A percentile compares a stretch with the other conserved stretches of the same genome.
Conservation (phyloP, 2,329 filamentous ascomycete genomes). For the Ploettnerulaceae sp. region DNA sequence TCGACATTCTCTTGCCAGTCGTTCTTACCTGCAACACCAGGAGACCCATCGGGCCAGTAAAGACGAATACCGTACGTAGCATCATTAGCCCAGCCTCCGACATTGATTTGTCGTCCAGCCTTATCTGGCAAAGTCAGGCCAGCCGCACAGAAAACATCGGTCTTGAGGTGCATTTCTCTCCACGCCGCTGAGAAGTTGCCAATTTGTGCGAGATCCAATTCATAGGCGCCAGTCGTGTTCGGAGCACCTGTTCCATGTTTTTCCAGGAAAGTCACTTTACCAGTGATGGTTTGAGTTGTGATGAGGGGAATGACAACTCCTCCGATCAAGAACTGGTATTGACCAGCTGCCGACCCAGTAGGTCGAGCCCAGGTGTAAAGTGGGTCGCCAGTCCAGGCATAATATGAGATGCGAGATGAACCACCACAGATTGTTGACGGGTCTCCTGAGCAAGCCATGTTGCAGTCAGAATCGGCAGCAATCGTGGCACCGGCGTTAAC, state of each 20-base stretch:
- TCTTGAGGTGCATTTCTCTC: conserved; percentile 57
- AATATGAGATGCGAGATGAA: conserved; percentile 21
- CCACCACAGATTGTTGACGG: conserved; percentile 15
- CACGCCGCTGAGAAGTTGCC: conserved; percentile 51
- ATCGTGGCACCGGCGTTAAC: conserved; percentile 16
- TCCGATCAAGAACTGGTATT: conserved; percentile 56
- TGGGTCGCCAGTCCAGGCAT: conserved; percentile 15
- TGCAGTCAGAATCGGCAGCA: conserved; percentile 17
- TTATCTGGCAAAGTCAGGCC: conserved; percentile 60
- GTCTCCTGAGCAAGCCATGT: conserved; percentile 17
- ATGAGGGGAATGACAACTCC: conserved; percentile 46
- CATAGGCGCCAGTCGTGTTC: conserved; percentile 61
- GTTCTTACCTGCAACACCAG: conserved; percentile 53
- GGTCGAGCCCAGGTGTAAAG: conserved; percentile 41
- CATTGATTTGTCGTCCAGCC: conserved; percentile 57
- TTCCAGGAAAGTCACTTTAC: conserved; percentile 58
- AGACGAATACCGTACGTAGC: conserved; percentile 58
- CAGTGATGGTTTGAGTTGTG: conserved; percentile 45
- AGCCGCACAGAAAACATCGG: conserved; percentile 64
- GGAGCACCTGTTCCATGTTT: conserved; percentile 51
- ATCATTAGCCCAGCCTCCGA: conserved; percentile 61
- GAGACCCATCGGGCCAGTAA: conserved; percentile 55
- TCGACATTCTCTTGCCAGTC: conserved; percentile 60
- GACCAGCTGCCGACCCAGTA: conserved; percentile 47
- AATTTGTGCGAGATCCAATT: conserved; percentile 53